Conservation (phyloP, 1,139 yeast genomes). For the Candida labiduridarum region DNA sequence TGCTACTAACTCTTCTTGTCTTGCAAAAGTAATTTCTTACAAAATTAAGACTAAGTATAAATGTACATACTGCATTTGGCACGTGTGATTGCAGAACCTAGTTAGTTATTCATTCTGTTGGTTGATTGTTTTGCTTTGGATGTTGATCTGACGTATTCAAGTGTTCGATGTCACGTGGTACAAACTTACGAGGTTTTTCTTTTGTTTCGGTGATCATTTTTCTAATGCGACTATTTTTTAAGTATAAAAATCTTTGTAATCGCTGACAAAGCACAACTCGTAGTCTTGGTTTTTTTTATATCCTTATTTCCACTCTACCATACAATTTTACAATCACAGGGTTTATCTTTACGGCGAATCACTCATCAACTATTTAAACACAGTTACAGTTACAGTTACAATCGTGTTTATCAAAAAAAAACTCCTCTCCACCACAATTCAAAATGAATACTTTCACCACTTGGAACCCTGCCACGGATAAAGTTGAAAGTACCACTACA, state of each 20-base stretch:
- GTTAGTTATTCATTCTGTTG: too few species aligned
- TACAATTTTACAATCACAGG: background rate
- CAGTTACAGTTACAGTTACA: background rate
- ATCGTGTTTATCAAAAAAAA: background rate
- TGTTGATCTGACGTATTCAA: background rate
- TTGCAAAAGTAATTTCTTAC: background rate
- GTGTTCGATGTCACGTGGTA: background rate
- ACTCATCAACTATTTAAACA: background rate
- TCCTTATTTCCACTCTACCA: background rate
- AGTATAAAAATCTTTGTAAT: slow-evolving; percentile 1
- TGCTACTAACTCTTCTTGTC: too few species aligned
- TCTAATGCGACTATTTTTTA: background rate
- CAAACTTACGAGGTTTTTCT: background rate
- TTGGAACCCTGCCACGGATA: slow-evolving; percentile 6
- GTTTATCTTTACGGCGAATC: background rate
- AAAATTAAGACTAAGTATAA: background rate
- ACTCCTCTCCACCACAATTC: background rate
- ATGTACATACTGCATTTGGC: background rate
- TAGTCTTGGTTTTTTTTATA: background rate
- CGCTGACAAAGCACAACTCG: background rate
- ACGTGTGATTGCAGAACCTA: too few species aligned
- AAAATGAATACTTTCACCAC: slow-evolving; percentile 8
- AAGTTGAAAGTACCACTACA: background rate
- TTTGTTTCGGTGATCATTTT: background rate
- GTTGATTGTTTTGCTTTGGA: background rate